Evolutionary conservation across 768 basidiomycete genomes (phyloP).

Genomic region (Gloeostereum incarnatum): DNA sequence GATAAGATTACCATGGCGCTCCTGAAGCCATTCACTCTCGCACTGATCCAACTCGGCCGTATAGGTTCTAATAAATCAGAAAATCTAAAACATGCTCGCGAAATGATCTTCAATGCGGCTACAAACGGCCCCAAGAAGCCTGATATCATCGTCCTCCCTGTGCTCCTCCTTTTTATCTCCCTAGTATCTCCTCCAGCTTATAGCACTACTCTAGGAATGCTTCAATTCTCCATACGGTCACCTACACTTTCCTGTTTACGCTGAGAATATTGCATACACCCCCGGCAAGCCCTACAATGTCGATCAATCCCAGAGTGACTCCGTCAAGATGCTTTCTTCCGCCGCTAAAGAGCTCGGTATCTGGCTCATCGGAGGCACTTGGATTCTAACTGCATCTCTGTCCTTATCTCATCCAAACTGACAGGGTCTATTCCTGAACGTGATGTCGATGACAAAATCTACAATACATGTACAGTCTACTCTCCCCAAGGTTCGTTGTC

Average conservation of each 20-base stretch:
- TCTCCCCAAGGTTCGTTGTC: constrained; percentile 53
- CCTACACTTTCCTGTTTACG: constrained; percentile 72
- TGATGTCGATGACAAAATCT: constrained; percentile 57
- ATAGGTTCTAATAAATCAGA: constrained; percentile 60
- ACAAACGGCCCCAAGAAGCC: constrained; percentile 53
- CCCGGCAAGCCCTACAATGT: constrained; percentile 52
- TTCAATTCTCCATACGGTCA: constrained; percentile 86
- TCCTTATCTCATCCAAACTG: background rate
- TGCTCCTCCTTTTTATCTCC: constrained; percentile 21
- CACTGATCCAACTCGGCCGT: constrained; percentile 84
- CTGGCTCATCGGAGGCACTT: constrained; percentile 90
- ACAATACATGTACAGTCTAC: constrained; percentile 92
- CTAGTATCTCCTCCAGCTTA: constrained; percentile 2
- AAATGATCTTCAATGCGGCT: constrained; percentile 71
- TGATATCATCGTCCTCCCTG: constrained; percentile 78
- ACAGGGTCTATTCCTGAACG: constrained; percentile 93
- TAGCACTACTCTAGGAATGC: constrained; percentile 49
- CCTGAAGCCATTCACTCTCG: constrained; percentile 66
- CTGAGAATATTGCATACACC: constrained; percentile 65
- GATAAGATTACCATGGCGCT: no score
- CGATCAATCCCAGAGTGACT: constrained; percentile 52
- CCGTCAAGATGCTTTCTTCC: constrained; percentile 71
- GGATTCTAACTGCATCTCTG: background rate
- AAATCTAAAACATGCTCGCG: constrained; percentile 77
- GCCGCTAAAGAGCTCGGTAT: constrained; percentile 68